phyloP scores from a whole-genome alignment of 768 basidiomycete genomes.

The Tulasnella sp. region DNA sequence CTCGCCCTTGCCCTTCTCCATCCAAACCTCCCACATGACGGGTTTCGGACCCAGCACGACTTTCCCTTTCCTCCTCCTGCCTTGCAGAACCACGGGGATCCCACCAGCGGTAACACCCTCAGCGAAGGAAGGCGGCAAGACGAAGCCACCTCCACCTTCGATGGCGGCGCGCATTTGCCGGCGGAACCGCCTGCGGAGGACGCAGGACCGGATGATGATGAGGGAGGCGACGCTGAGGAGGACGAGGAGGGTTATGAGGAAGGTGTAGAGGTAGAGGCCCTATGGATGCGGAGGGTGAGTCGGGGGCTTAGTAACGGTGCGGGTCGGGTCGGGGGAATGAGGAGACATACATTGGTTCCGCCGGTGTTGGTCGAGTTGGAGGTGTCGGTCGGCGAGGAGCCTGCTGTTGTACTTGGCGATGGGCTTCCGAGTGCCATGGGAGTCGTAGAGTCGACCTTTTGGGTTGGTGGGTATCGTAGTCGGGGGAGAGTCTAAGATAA shows the following conservation, averaged over 20 bases:
- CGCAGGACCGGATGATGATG: conserved; percentile 18
- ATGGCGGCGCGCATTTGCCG: conserved; percentile 13
- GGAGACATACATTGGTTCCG: not conserved
- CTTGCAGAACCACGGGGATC: not conserved
- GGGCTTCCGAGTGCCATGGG: too few relatives aligned
- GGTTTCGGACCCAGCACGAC: not conserved
- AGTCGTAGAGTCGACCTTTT: too few relatives aligned
- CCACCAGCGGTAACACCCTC: not conserved
- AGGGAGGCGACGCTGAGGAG: conserved; percentile 17
- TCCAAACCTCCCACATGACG: conserved; percentile 1
- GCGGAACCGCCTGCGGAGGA: conserved; percentile 19
- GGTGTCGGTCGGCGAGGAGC: not conserved
- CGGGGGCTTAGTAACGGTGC: not conserved
- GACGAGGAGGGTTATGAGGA: conserved; percentile 19
- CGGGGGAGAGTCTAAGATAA: too few relatives aligned
- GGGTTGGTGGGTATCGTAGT: too few relatives aligned
- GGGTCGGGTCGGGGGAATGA: not conserved
- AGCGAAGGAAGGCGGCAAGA: not conserved
- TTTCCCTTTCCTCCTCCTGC: not conserved
- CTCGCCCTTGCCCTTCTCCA: not conserved
- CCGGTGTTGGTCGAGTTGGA: not conserved
- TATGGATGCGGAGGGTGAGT: not conserved
- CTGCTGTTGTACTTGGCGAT: too few relatives aligned
- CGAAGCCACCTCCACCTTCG: conserved; percentile 6
- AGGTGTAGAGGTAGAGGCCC: conserved; percentile 19